A percentile compares a stretch with the other conserved stretches of the same genome.
Evolutionary conservation across 768 basidiomycete species (phyloP).

Genomic region (Termitomyces sp.): DNA sequence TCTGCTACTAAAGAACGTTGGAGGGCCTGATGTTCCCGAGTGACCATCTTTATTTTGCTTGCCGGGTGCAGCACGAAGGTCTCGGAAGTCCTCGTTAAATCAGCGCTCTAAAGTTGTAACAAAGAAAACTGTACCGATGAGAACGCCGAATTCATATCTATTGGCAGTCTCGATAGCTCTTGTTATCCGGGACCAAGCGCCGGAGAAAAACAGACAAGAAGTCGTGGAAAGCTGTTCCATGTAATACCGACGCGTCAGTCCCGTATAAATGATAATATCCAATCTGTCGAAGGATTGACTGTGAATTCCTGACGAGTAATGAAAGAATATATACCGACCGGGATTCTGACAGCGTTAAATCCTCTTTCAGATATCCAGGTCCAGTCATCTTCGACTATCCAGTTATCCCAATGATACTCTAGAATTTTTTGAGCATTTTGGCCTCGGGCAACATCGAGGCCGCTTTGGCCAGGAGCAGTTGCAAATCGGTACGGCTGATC

Average conservation of each 20-base stretch:
- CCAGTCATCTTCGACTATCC: conserved; percentile 67
- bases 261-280: conserved; percentile 73
- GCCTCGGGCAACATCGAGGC: conserved; percentile 68
- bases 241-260: conserved; percentile 54
- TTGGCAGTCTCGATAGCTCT: conserved; percentile 59
- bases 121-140: conserved; percentile 50
- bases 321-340: conserved; percentile 41
- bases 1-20: conserved; percentile 48
- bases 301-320: not conserved
- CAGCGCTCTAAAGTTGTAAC: no score
- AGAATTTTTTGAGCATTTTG: conserved; percentile 43
- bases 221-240: conserved; percentile 64
- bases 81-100: conserved; percentile 28
- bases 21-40: conserved; percentile 54
- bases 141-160: conserved; percentile 62
- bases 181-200: conserved; percentile 68
- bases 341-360: conserved; percentile 60
- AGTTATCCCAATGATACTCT: conserved; percentile 74
- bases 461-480: conserved; percentile 55
- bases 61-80: conserved; percentile 73
- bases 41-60: conserved; percentile 74
- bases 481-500: conserved; percentile 58
- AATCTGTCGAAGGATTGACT: conserved; percentile 40
- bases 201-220: conserved; percentile 48
- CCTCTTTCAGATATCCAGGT: conserved; percentile 55